These are phyloP conservation scores for Citrullus colocynthis DNA, from an alignment of 306 rosid species.

Conservation along the genomic window DNA sequence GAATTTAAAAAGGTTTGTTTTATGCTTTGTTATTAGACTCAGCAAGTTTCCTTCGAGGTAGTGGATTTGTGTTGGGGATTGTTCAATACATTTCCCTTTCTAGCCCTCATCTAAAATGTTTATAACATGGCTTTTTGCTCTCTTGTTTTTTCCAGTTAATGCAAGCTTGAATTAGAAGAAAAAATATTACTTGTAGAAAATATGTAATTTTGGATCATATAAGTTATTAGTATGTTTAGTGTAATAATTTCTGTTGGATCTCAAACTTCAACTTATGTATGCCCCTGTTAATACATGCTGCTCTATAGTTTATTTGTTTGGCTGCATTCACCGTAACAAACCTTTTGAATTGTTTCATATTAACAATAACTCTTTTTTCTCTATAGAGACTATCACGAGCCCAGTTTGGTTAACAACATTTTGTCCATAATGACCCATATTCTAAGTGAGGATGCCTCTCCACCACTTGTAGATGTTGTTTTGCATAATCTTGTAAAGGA, in stretches of 20 bases:
- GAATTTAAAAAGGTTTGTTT: not conserved
- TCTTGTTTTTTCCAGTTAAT: not conserved
- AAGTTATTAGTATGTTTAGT: not conserved
- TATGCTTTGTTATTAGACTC: not conserved
- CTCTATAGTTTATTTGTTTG: not conserved
- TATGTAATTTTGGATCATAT: not conserved
- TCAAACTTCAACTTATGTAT: not conserved
- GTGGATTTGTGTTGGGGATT: not conserved
- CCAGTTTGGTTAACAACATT: slow-evolving; percentile 44
- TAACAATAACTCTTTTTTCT: not conserved
- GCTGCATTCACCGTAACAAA: not conserved
- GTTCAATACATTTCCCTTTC: not conserved
- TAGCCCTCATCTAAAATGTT: not conserved
- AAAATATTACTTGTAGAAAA: not conserved
- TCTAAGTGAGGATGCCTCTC: slow-evolving; percentile 56
- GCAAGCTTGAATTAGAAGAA: not conserved
- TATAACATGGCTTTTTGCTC: not conserved
- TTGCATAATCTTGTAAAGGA: slow-evolving; percentile 58
- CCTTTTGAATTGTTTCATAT: not conserved
- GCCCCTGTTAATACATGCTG: not conserved
- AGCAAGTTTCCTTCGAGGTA: not conserved
- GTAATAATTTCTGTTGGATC: not conserved
- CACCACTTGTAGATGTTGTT: slow-evolving; percentile 55
- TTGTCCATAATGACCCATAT: slow-evolving; percentile 48
- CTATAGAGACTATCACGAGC: slow-evolving; percentile 52